Base-by-base conservation (phyloP, 2,329 filamentous ascomycete species). In the Pseudogymnoascus sp. region DNA sequence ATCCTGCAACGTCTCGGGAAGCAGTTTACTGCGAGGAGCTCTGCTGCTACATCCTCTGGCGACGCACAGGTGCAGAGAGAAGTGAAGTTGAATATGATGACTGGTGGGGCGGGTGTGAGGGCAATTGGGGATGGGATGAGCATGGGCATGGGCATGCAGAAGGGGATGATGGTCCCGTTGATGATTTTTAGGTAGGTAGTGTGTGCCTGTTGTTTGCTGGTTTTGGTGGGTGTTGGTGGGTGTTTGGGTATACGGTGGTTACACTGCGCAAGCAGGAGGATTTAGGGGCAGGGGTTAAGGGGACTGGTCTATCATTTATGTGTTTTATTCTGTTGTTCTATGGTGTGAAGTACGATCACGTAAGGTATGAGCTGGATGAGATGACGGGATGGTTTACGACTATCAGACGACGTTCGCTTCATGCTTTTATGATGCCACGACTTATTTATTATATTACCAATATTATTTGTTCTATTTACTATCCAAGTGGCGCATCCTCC, bases 1-100 rank as follows among this genome's bases (percentile, higher is more conserved):
- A 83, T 87, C 11, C 73, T 87, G 60, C 77, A 75, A 63, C 84
- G 84, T 66, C 76, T 87, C 1, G 58, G 80, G 77, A 66, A 77
- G 77, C 80, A 85, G 68, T 84, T 79, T 60, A 68, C 65, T 60
- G 68, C 65, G 38, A 65, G 59, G 33, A 68, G 61, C n/a, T 53
- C 47, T 12, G 57, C 33, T 36, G 37, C 33, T 58, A 11, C 7
- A 8, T 58, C 37, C 20, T 18, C 8, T n/a, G 33, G 57, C 37
- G 57, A 39, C 8, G 15, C 25, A 22, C 33, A 37, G 33, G 37
- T 36, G 5, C 57, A 58, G 33, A 58, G 37, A 18, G 37, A 58
- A 12, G 57, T 39, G 18, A 39, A 37, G 18, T 14, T 39, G 57
- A 53, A 53, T 30, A 53, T 53, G 47, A 53, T 53, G 47, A 53